phyloP scores from a whole-genome alignment of 192 early-diverging fungal species.

The Gamsiella multidivaricata region DNA sequence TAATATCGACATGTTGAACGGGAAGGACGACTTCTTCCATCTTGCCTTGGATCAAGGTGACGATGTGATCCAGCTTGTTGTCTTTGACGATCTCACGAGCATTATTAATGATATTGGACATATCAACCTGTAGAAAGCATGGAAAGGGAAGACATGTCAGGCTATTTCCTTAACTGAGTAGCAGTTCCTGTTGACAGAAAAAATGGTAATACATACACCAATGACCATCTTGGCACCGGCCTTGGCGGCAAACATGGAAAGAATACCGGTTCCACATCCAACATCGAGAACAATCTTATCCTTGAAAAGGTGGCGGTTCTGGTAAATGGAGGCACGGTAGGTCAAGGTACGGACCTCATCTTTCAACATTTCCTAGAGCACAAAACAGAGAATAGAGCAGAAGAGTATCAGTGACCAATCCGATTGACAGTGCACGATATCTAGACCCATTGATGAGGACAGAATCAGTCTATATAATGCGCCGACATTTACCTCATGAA shows the following conservation, averaged over 20 bases:
- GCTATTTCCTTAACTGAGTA: neutral
- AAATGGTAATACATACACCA: slow-evolving; percentile 39
- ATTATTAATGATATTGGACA: slow-evolving; percentile 87
- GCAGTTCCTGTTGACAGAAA: neutral
- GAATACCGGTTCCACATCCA: slow-evolving; percentile 91
- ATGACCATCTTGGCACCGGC: slow-evolving; percentile 80
- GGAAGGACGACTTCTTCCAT: slow-evolving; percentile 85
- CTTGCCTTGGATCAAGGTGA: slow-evolving; percentile 76
- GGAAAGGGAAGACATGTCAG: neutral
- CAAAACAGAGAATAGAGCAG: neutral
- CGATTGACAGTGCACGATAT: too few species aligned
- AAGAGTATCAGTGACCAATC: neutral
- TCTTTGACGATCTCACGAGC: slow-evolving; percentile 79
- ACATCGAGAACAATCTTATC: slow-evolving; percentile 90
- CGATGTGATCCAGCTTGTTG: slow-evolving; percentile 75
- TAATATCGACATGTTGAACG: slow-evolving; percentile 82
- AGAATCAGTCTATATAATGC: neutral
- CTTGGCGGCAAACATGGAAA: slow-evolving; percentile 92
- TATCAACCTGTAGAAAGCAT: slow-evolving; percentile 81
- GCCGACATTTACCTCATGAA: slow-evolving; percentile 73
- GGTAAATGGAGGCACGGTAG: slow-evolving; percentile 85
- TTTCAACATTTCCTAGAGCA: slow-evolving; percentile 84
- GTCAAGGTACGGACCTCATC: slow-evolving; percentile 82
- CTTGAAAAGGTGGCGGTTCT: slow-evolving; percentile 87
- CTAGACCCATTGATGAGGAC: too few species aligned